These are phyloP conservation scores for Agrocybe pediades DNA, from an alignment of 768 basidiomycete species.

Conservation along the genomic window DNA sequence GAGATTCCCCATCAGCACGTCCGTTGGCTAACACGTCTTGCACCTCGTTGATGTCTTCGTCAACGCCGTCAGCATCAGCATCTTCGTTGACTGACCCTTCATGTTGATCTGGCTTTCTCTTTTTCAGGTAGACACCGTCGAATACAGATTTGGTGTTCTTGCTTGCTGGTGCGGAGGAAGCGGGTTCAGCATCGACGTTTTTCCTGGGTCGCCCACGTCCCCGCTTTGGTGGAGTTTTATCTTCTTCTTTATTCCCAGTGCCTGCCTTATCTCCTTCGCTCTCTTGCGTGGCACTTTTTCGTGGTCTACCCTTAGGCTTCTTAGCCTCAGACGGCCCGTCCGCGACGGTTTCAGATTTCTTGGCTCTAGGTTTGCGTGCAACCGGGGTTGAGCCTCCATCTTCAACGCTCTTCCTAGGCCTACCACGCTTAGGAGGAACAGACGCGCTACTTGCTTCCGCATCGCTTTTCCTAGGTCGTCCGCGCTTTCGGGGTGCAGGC, in stretches of 20 bases:
- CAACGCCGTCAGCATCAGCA: neutral
- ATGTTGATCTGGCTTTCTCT: conserved; percentile 2
- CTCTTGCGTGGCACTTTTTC: neutral
- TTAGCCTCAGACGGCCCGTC: neutral
- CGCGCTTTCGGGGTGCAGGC: conserved; percentile 5
- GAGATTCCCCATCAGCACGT: conserved; percentile 5
- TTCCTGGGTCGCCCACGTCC: conserved; percentile 20
- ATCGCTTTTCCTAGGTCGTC: conserved; percentile 6
- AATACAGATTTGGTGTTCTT: conserved; percentile 16
- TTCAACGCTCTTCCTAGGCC: conserved; percentile 8
- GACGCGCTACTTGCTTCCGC: neutral
- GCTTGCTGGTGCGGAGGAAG: conserved; percentile 11
- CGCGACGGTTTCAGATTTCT: neutral
- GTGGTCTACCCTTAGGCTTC: neutral
- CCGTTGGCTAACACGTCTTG: conserved; percentile 14
- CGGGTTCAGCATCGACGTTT: neutral
- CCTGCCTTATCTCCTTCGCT: neutral
- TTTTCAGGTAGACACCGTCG: conserved; percentile 17
- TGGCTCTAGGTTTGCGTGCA: neutral
- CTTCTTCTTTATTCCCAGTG: neutral
- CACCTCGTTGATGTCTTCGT: conserved; percentile 11
- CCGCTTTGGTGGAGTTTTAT: conserved; percentile 3
- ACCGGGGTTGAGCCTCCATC: neutral
- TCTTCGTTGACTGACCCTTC: conserved; percentile 1
- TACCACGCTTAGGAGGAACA: conserved; percentile 4